Percentiles rank a stretch among this genome's conserved stretches.
Conservation (phyloP, 2,329 filamentous ascomycete genomes). For the Falciphora oryzae region DNA sequence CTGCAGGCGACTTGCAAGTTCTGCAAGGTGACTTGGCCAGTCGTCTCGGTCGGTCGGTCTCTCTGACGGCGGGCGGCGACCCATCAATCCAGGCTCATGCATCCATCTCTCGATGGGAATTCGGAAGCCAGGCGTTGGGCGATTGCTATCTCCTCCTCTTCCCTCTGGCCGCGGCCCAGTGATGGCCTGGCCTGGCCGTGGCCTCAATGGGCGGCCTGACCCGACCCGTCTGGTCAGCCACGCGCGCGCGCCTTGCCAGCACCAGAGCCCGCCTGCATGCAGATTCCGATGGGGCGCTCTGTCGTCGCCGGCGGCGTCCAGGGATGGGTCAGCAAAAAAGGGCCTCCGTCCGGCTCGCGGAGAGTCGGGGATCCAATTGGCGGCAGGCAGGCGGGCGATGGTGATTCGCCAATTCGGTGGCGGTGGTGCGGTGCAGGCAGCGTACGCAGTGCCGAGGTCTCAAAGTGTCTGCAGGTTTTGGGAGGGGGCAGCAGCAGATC, state of each 20-base stretch:
- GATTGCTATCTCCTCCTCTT: neutral
- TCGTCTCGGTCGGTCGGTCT: neutral
- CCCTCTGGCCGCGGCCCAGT: neutral
- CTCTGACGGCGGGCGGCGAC: neutral
- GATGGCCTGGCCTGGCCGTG: neutral
- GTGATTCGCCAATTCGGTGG: slow-evolving; percentile 11
- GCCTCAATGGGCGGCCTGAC: neutral
- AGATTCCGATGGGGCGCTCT: no score
- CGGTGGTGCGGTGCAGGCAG: slow-evolving; percentile 9
- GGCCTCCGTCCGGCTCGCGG: neutral
- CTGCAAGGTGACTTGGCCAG: slow-evolving; percentile 9
- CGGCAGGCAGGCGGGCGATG: neutral
- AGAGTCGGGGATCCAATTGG: neutral
- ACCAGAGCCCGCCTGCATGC: neutral
- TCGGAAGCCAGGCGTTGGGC: neutral
- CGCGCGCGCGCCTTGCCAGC: neutral
- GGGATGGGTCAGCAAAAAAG: no score
- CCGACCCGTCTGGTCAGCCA: neutral
- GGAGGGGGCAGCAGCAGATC: neutral
- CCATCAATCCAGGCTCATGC: slow-evolving; percentile 1
- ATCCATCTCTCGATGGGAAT: neutral
- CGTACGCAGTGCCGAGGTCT: neutral
- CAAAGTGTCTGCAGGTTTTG: neutral
- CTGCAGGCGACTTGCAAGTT: neutral
- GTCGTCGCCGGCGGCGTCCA: neutral